phyloP scores from a whole-genome alignment of 2,329 filamentous ascomycete species.

The Nigrograna mackinnonii region DNA sequence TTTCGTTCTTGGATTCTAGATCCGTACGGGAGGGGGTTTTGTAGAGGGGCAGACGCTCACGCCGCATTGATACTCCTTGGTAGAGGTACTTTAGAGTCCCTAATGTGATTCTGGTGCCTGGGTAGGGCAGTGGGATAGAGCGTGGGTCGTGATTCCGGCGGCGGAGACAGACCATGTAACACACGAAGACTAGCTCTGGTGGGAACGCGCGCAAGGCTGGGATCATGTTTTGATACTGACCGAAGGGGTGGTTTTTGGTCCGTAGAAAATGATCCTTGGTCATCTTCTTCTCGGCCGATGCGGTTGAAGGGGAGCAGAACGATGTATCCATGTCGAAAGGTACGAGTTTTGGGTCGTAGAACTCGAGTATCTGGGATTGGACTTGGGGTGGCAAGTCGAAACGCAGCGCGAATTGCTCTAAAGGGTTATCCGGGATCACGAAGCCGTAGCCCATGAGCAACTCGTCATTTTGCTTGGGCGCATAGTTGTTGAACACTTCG shows the following conservation, averaged over 20 bases:
- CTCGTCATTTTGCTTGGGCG: slow-evolving; percentile 57
- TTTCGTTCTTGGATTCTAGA: slow-evolving; percentile 27
- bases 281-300: slow-evolving; percentile 20
- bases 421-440: slow-evolving; percentile 50
- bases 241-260: slow-evolving; percentile 30
- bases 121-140: slow-evolving; percentile 12
- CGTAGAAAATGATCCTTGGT: slow-evolving; percentile 37
- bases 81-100: slow-evolving; percentile 25
- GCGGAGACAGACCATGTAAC: slow-evolving; percentile 29
- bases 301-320: slow-evolving; percentile 19
- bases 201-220: slow-evolving; percentile 38
- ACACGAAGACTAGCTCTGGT: slow-evolving; percentile 34
- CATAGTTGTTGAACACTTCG: slow-evolving; percentile 59
- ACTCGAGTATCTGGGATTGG: slow-evolving; percentile 19
- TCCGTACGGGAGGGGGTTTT: slow-evolving; percentile 1
- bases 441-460: slow-evolving; percentile 58
- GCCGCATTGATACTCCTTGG: slow-evolving; percentile 24
- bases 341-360: slow-evolving; percentile 17
- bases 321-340: slow-evolving; percentile 29
- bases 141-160: slow-evolving; percentile 17
- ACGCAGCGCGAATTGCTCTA: slow-evolving; percentile 49
- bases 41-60: slow-evolving; percentile 20
- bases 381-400: slow-evolving; percentile 9
- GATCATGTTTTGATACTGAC: slow-evolving; percentile 32
- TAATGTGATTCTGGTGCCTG: slow-evolving; percentile 22